phyloP scores from a whole-genome alignment of 441 rosid species.

The Jatropha podagrica region DNA sequence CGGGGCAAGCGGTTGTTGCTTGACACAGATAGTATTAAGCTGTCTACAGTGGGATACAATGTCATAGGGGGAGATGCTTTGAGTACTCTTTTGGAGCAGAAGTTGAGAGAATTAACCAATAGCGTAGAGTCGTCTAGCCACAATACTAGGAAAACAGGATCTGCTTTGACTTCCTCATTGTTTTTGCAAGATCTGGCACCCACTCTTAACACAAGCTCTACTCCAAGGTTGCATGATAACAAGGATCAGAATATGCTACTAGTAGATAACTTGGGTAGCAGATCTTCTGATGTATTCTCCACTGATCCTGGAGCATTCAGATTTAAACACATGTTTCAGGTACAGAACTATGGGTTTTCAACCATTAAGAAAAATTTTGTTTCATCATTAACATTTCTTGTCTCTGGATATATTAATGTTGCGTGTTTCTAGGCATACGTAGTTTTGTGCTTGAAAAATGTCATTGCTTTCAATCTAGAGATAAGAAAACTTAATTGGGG shows the following conservation, averaged over 20 bases:
- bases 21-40: slow-evolving; percentile 46
- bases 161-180: slow-evolving; percentile 40
- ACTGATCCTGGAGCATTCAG: slow-evolving; percentile 27
- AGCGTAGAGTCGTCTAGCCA: slow-evolving; percentile 56
- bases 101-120: slow-evolving; percentile 67
- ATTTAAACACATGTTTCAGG: slow-evolving; percentile 52
- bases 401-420: no score
- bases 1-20: slow-evolving; percentile 48
- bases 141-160: slow-evolving; percentile 40
- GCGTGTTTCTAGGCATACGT: no score
- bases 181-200: slow-evolving; percentile 29
- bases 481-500: no score
- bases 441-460: no score
- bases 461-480: no score
- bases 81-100: slow-evolving; percentile 81
- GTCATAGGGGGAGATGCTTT: slow-evolving; percentile 79
- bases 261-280: slow-evolving; percentile 27
- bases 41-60: slow-evolving; percentile 59
- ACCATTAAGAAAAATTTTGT: background rate
- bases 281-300: slow-evolving; percentile 31
- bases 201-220: slow-evolving; percentile 20
- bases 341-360: slow-evolving; percentile 22
- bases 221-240: slow-evolving; percentile 24
- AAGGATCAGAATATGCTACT: slow-evolving; percentile 17
- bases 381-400: no score